Base-by-base conservation (phyloP, 768 basidiomycete species). In the Leccinum boreale region DNA sequence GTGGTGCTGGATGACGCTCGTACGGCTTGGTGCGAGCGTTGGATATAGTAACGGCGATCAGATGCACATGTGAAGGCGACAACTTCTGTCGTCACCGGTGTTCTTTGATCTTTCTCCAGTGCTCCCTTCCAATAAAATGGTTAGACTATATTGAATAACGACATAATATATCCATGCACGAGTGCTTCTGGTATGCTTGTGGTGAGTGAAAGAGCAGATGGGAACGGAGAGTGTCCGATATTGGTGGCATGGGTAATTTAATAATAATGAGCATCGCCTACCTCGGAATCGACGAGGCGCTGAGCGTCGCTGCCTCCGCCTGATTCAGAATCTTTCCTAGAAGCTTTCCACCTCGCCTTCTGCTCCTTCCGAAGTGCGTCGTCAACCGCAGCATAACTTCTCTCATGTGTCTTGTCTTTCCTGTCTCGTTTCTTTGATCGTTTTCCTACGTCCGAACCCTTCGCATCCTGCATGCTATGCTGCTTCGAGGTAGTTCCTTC, bases 361-460 rank as follows among this genome's bases (percentile, higher is more conserved):
- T 75, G 75, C 21, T 69, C 67, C 52, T 70, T 73, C 62, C 79
- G 76, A 47, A 84, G 57, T 11, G 70, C 71, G n/a, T 74, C 69
- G 10, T 51, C 70, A 53, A 63, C 65, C 53, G 55, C 73, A 65
- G 60, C 69, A 59, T 58, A 70, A 59, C 68, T 67, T 39, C 60
- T 73, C 12, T 61, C 55, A 17, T 62, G 60, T 21, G 29, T 11
- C 51, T 62, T 70, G 53, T 62, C 61, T 64, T 70, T 62, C 57
- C 35, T 59, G 48, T 62, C 58, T 24, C 65, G 74, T 46, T 70
- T 60, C 46, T 62, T 70, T 12, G 67, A 65, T 52, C 71, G 67
- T 66, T 87, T 89, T 4, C 85, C 85, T 45, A 86, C 83, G 61
- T 88, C 84, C 56, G 86, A 69, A 23, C 82, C 81, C 53, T 69